phyloP scores from a whole-genome alignment of 2,329 filamentous ascomycete genomes.

The Penicillium hesseltinei region DNA sequence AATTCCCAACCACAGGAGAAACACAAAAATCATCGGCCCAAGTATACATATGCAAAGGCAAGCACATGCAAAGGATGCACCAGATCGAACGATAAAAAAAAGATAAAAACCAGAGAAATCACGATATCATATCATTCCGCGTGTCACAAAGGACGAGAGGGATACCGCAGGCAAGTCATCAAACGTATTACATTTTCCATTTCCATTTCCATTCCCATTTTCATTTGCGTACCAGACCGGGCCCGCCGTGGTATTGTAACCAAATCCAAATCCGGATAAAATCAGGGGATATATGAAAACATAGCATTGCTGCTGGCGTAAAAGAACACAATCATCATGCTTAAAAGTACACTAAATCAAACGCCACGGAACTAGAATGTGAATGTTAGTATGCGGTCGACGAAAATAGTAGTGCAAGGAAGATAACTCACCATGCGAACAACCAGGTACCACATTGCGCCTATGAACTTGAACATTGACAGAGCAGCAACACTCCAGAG shows the following conservation, averaged over 20 bases:
- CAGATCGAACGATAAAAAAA: background rate
- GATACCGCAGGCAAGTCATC: constrained; percentile 17
- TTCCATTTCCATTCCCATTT: constrained; percentile 4
- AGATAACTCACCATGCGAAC: constrained; percentile 71
- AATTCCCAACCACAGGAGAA: background rate
- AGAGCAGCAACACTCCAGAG: constrained; percentile 85
- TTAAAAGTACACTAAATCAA: constrained; percentile 27
- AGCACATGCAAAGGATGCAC: constrained; percentile 9
- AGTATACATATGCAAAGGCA: background rate
- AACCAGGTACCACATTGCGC: constrained; percentile 88
- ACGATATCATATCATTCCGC: constrained; percentile 14
- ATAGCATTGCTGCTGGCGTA: constrained; percentile 15
- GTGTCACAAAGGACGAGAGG: constrained; percentile 7
- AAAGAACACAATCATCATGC: constrained; percentile 14
- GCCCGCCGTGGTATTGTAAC: constrained; percentile 29
- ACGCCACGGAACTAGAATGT: constrained; percentile 52
- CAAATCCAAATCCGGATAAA: constrained; percentile 16
- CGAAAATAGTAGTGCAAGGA: background rate
- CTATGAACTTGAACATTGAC: constrained; percentile 81
- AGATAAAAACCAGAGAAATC: constrained; percentile 2
- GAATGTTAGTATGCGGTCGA: constrained; percentile 26
- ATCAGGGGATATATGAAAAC: constrained; percentile 21
- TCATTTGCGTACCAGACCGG: constrained; percentile 25
- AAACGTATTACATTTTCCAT: constrained; percentile 24
- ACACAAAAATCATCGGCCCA: background rate